Base-by-base conservation (phyloP, 345 rosid genomes). In the Trapa incisa region DNA sequence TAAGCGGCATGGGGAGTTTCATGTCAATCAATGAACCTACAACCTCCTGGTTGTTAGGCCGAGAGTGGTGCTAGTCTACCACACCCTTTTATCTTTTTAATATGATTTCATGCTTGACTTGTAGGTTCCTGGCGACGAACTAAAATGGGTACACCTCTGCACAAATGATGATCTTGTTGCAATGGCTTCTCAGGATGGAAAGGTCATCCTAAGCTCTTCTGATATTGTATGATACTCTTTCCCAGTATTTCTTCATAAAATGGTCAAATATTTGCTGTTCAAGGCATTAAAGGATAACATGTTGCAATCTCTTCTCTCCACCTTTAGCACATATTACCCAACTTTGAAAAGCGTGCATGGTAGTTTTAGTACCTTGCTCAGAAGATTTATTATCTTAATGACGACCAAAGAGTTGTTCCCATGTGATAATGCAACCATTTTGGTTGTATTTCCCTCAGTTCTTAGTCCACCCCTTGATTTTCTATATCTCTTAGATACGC, bases 101-200 rank as follows among this genome's bases (percentile, higher is more conserved):
- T 50, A 15, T 58, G 63, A 57, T 72, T 71, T 50, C 13, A 65
- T 68, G 47, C 37, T 65, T 70, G 64, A 76, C 61, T 62, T 79
- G 69, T 72, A 93, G 98, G 92, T 88, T 83, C 89, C 92, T 75
- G 92, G 92, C 47, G 98, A 93, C 78, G 89, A 90, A 74, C 80
- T 93, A 68, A 93, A 86, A 75, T 93, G 97, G 98, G 98, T 90
- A 36, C 88, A 85, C 10, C 84, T 89, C 67, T 90, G 98, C 78
- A 70, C 91, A 71, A 87, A 85, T 78, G 83, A 86, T 71, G 98
- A 93, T 79, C 88, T 90, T 66, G 89, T 90, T 66, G 97, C 97
- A 48, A 87, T 93, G 97, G 98, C 98, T 67, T 93, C 98, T 15
- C 97, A 81, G 62, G 87, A 90, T 56, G 98, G 97, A 87, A 84